These are phyloP conservation scores for Tetrahymena thermophila DNA, from an alignment of 73 alveolate genomes.

Conservation along the genomic window DNA sequence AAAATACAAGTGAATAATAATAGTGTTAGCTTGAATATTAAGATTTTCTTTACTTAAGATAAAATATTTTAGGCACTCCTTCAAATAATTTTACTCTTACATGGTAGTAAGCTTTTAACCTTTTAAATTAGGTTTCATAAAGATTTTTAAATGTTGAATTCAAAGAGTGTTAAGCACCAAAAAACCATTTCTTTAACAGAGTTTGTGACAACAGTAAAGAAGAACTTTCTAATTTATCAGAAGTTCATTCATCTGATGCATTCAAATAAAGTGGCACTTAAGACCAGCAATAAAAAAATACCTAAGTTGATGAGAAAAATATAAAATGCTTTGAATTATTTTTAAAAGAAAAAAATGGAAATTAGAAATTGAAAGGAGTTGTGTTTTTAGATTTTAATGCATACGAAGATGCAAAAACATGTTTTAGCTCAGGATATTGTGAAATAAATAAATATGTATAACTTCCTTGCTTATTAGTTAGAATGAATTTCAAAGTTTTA, in stretches of 20 bases:
- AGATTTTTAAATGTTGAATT: neutral
- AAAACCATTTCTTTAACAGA: neutral
- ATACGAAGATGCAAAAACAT: neutral
- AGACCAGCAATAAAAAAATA: neutral
- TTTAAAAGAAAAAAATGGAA: neutral
- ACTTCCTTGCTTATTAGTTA: neutral
- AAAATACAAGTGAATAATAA: neutral
- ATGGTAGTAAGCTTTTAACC: neutral
- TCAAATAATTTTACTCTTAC: neutral
- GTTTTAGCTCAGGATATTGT: neutral
- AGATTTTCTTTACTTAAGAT: neutral
- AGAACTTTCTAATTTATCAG: neutral
- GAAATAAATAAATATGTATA: neutral
- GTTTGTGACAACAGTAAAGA: neutral
- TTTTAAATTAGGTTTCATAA: neutral
- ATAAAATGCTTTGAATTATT: neutral
- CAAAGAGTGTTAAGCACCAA: neutral
- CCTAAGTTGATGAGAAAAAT: neutral
- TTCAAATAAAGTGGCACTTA: neutral
- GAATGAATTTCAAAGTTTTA: neutral
- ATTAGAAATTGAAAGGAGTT: neutral
- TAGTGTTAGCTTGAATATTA: neutral
- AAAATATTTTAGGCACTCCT: neutral
- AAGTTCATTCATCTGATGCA: neutral
- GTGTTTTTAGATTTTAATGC: neutral